Percentiles rank a stretch among this genome's conserved stretches.
phyloP scores from a whole-genome alignment of 495 filamentous ascomycete species.

The Hypoxylon fuscum region DNA sequence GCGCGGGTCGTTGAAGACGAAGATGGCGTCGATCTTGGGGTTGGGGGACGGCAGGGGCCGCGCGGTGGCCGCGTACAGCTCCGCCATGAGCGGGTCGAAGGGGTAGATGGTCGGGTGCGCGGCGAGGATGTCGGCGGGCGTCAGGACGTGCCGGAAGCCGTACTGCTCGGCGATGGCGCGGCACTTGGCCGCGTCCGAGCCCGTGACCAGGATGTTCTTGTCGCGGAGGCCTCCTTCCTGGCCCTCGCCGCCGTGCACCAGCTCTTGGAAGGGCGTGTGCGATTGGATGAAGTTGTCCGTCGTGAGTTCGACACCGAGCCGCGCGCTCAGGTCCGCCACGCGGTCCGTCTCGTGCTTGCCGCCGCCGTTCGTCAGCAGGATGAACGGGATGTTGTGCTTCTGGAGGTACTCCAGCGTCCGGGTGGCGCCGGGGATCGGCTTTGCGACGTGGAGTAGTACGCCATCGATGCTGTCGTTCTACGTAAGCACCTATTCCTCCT shows the following conservation, averaged over 20 bases:
- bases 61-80: slow-evolving; percentile 68
- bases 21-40: slow-evolving; percentile 82
- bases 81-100: slow-evolving; percentile 69
- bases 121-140: slow-evolving; percentile 81
- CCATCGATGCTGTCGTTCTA: slow-evolving; percentile 80
- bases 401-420: slow-evolving; percentile 77
- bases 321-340: slow-evolving; percentile 72
- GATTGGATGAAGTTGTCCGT: slow-evolving; percentile 79
- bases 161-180: slow-evolving; percentile 80
- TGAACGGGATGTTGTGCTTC: slow-evolving; percentile 76
- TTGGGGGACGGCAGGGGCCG: slow-evolving; percentile 65
- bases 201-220: slow-evolving; percentile 81
- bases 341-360: slow-evolving; percentile 79
- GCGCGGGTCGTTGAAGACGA: slow-evolving; percentile 90
- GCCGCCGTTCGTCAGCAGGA: slow-evolving; percentile 89
- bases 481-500: slow-evolving; percentile 10
- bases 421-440: slow-evolving; percentile 82
- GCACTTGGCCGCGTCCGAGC: slow-evolving; percentile 80
- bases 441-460: slow-evolving; percentile 86
- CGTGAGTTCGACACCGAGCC: slow-evolving; percentile 65
- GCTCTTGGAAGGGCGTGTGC: slow-evolving; percentile 79
- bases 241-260: slow-evolving; percentile 45
- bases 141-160: slow-evolving; percentile 87
- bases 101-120: slow-evolving; percentile 82
- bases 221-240: slow-evolving; percentile 58